Evolutionary conservation across 179 eudicot genomes (phyloP), one percentile per base, ranked within the genome.

Genomic region (Carnegiea gigantea): DNA sequence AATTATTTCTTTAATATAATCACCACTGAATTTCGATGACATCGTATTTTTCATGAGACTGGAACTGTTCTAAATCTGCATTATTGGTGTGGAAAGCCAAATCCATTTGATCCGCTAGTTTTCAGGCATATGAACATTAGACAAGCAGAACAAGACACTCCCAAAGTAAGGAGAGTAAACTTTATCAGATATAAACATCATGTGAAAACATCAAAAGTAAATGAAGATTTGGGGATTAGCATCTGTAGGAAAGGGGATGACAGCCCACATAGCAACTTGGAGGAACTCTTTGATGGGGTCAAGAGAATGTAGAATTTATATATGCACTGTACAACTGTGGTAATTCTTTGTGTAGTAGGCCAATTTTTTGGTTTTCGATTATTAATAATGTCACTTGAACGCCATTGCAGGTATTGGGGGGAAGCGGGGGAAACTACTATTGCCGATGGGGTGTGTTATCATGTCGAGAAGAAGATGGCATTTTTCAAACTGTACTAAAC

Each of bases 381-480:
- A 70, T 33, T 28, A 4, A 33, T n/a, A 11, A 30, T 51, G 44
- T 78, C 54, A 17, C 21, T 70, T 78, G 62, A 26, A 49, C 78
- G 40, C 18, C 14, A 51, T 38, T 78, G 73, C 82, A 77, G 80
- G 83, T 57, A 57, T 23, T 40, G 8, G 80, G 8, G 80, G 81
- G 81, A 48, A 77, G 5, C 2, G 12, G 30, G 68, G 20, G 30
- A 62, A 17, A 23, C 82, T 90, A 91, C 99, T 97, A 65, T 87
- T 82, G 77, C 86, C 95, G 20, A 83, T 57, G 72, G 95, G 94
- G 53, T 89, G 82, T 26, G 86, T 86, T 79, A 91, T 86, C n/a
- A 94, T 82, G 84, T 90, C 89, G 9, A 80, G 84, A 13, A 93
- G 95, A 82, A 97, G 95, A 59, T 90, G 90, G 85, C 92, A 94